Evolutionary conservation across 441 rosid genomes (phyloP).

Genomic region (Pelargonium myrrhifolium): DNA sequence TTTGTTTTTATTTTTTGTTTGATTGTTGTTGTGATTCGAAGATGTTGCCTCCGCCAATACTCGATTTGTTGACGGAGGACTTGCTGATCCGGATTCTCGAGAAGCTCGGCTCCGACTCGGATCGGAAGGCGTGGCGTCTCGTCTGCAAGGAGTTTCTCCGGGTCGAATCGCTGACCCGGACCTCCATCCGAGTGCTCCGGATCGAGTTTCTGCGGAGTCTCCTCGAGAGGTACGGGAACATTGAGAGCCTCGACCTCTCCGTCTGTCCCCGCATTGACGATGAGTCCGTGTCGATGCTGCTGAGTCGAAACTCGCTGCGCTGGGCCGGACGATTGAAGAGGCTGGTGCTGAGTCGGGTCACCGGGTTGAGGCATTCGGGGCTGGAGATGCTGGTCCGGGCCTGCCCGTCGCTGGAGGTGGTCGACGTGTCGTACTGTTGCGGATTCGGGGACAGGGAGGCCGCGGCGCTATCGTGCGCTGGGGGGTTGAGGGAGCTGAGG

Average conservation of each 20-base stretch:
- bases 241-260: conserved; percentile 64
- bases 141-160: conserved; percentile 63
- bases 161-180: conserved; percentile 53
- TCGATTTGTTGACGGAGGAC: conserved; percentile 61
- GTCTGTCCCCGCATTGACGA: conserved; percentile 70
- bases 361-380: conserved; percentile 48
- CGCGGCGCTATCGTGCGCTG: conserved; percentile 54
- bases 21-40: too few relatives aligned
- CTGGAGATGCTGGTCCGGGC: conserved; percentile 48
- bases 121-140: conserved; percentile 63
- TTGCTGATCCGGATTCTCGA: conserved; percentile 46
- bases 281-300: conserved; percentile 36
- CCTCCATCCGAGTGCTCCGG: conserved; percentile 52
- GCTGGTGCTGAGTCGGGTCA: conserved; percentile 52
- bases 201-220: conserved; percentile 51
- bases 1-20: background rate
- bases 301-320: conserved; percentile 21
- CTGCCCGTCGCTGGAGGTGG: conserved; percentile 45
- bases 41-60: conserved; percentile 22
- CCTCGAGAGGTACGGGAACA: conserved; percentile 36
- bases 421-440: conserved; percentile 69
- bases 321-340: conserved; percentile 38
- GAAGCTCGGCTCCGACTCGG: conserved; percentile 31
- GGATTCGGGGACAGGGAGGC: conserved; percentile 76
- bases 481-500: conserved; percentile 50